These are phyloP conservation scores for Taiwanofungus camphoratus DNA, from an alignment of 1,284 basidiomycete species.

Conservation along the genomic window DNA sequence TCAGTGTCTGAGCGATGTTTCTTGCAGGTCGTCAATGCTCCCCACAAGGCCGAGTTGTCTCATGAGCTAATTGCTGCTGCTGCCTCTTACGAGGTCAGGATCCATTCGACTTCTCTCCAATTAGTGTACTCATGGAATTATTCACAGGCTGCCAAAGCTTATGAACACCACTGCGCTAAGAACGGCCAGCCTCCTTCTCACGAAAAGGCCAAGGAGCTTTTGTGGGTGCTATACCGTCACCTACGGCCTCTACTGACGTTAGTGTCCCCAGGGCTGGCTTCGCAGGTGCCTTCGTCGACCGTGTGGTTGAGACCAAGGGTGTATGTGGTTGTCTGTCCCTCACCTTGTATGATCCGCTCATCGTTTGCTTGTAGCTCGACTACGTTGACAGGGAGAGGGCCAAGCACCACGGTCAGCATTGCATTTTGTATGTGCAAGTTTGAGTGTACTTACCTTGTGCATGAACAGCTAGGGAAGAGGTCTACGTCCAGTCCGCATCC, in stretches of 20 bases:
- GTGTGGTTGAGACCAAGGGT: slow-evolving; percentile 40
- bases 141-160: slow-evolving; percentile 36
- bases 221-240: slow-evolving; percentile 16
- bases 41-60: slow-evolving; percentile 51
- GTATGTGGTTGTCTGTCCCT: slow-evolving; percentile 16
- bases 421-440: no score
- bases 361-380: slow-evolving; percentile 27
- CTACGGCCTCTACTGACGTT: no score
- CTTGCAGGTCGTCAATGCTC: slow-evolving; percentile 39
- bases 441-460: no score
- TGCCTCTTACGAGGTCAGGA: slow-evolving; percentile 39
- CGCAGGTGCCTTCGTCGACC: slow-evolving; percentile 40
- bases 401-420: slow-evolving; percentile 34
- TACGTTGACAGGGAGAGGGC: slow-evolving; percentile 39
- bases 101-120: not conserved
- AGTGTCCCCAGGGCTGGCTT: slow-evolving; percentile 32
- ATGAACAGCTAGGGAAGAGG: no score
- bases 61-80: slow-evolving; percentile 65
- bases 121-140: slow-evolving; percentile 1
- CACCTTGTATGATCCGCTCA: not conserved
- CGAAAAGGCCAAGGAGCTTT: slow-evolving; percentile 35
- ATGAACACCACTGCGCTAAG: slow-evolving; percentile 34
- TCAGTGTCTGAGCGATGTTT: no score
- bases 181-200: slow-evolving; percentile 35
- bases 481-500: no score